A percentile compares a stretch with the other conserved stretches of the same genome.
These are phyloP conservation scores for Scutellaria barbata DNA, from an alignment of 257 asterid species.

Conservation along the genomic window DNA sequence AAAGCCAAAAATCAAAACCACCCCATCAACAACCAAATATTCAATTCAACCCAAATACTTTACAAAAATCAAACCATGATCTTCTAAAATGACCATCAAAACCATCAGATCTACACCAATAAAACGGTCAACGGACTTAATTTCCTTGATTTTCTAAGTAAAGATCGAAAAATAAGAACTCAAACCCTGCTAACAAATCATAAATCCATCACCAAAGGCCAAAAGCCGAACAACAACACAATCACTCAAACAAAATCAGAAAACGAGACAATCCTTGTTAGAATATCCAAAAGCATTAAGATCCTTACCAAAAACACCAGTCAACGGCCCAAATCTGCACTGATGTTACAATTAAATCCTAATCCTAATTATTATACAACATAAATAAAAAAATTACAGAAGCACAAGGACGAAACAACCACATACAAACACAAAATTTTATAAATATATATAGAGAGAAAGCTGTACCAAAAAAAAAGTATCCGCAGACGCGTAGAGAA, in stretches of 20 bases:
- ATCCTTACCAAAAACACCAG: slow-evolving; percentile 37
- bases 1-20: too few species aligned
- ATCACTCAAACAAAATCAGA: slow-evolving; percentile 12
- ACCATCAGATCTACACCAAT: slow-evolving; percentile 37
- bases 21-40: background rate
- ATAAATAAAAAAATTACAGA: background rate
- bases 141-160: slow-evolving; percentile 19
- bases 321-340: slow-evolving; percentile 39
- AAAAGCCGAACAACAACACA: background rate
- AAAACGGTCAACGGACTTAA: slow-evolving; percentile 33
- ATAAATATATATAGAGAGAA: background rate
- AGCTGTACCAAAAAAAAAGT: slow-evolving; percentile 41
- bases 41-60: background rate
- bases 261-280: background rate
- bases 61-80: slow-evolving; percentile 7
- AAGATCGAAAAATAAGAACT: slow-evolving; percentile 6
- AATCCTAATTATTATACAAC: slow-evolving; percentile 1
- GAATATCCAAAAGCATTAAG: slow-evolving; percentile 7
- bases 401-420: slow-evolving; percentile 8
- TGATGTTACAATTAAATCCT: slow-evolving; percentile 23
- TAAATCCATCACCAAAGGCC: slow-evolving; percentile 10
- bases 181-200: slow-evolving; percentile 4
- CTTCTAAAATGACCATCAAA: slow-evolving; percentile 1
- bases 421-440: slow-evolving; percentile 5
- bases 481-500: slow-evolving; percentile 45